Conservation (phyloP, 768 basidiomycete genomes). For the Gymnopilus junonius region DNA sequence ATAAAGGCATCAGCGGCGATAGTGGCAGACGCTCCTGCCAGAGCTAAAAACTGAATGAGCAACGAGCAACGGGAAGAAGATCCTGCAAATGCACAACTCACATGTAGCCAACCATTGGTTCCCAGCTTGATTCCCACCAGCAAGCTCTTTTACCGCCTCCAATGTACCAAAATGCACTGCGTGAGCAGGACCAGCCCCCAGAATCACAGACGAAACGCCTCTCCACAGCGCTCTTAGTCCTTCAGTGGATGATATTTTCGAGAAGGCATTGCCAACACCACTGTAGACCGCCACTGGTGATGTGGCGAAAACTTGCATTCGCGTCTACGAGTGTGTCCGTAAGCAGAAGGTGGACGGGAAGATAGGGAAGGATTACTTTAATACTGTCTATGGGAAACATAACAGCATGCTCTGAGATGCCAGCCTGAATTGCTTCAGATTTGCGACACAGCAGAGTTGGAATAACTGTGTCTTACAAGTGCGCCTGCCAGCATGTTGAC, state of each 20-base stretch:
- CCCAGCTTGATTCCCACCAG: constrained; percentile 80
- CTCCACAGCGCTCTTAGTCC: constrained; percentile 92
- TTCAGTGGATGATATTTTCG: constrained; percentile 93
- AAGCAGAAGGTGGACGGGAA: constrained; percentile 8
- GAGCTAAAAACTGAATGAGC: constrained; percentile 49
- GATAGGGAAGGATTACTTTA: constrained; percentile 64
- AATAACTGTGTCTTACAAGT: constrained; percentile 61
- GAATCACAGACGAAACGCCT: constrained; percentile 93
- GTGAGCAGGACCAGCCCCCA: constrained; percentile 97
- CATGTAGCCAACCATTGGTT: constrained; percentile 91
- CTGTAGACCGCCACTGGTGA: constrained; percentile 87
- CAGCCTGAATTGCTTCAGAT: constrained; percentile 62
- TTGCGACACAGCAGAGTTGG: background rate
- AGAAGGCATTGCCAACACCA: constrained; percentile 88
- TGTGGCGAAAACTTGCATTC: constrained; percentile 97
- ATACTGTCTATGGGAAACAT: constrained; percentile 99
- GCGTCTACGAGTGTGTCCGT: constrained; percentile 65
- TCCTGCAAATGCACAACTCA: constrained; percentile 43
- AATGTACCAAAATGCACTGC: constrained; percentile 97
- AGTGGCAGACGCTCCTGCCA: constrained; percentile 94
- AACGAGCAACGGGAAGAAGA: constrained; percentile 1
- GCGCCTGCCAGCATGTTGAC: constrained; percentile 98
- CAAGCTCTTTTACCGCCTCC: constrained; percentile 92
- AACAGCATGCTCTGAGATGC: constrained; percentile 98
- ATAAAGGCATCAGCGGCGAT: constrained; percentile 96